These are phyloP conservation scores for Fusarium cyanostomum DNA, from an alignment of 2,329 filamentous ascomycete genomes.

Conservation along the genomic window DNA sequence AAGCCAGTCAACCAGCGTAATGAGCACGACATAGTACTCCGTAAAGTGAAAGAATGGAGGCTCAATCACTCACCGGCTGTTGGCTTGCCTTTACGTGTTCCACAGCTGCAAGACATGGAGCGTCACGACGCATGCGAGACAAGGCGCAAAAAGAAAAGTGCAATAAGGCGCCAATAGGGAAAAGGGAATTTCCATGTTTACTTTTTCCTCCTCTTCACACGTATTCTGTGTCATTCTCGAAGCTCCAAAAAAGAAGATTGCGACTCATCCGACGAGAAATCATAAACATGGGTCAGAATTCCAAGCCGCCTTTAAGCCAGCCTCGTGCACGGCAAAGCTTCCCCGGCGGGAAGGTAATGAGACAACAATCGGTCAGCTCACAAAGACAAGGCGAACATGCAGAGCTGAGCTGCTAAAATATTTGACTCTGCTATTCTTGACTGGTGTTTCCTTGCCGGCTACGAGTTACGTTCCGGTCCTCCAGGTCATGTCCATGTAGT, in stretches of 20 bases:
- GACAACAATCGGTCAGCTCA: slow-evolving; percentile 14
- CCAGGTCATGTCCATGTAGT: background rate
- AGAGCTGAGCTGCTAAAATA: slow-evolving; percentile 2
- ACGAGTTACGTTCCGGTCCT: background rate
- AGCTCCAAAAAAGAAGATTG: slow-evolving; percentile 10
- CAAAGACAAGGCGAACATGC: slow-evolving; percentile 2
- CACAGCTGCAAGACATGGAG: slow-evolving; percentile 17
- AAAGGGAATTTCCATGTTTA: slow-evolving; percentile 8
- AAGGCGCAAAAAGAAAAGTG: slow-evolving; percentile 12
- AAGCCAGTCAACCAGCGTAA: slow-evolving; percentile 5
- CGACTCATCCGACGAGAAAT: slow-evolving; percentile 13
- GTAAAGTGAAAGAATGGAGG: background rate
- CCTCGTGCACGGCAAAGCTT: slow-evolving; percentile 22
- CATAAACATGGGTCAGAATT: slow-evolving; percentile 3
- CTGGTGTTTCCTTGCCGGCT: background rate
- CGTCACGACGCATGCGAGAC: slow-evolving; percentile 26
- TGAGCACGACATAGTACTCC: slow-evolving; percentile 4
- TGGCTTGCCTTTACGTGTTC: slow-evolving; percentile 19
- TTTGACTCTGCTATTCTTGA: background rate
- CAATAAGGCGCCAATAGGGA: slow-evolving; percentile 2
- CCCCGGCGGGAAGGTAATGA: slow-evolving; percentile 12
- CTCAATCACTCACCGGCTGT: slow-evolving; percentile 22
- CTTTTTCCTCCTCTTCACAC: background rate
- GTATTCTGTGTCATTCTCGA: slow-evolving; percentile 25
- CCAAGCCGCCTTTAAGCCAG: slow-evolving; percentile 24